Conservation (phyloP, 140 eudicot species). For the Oenanthe javanica region DNA sequence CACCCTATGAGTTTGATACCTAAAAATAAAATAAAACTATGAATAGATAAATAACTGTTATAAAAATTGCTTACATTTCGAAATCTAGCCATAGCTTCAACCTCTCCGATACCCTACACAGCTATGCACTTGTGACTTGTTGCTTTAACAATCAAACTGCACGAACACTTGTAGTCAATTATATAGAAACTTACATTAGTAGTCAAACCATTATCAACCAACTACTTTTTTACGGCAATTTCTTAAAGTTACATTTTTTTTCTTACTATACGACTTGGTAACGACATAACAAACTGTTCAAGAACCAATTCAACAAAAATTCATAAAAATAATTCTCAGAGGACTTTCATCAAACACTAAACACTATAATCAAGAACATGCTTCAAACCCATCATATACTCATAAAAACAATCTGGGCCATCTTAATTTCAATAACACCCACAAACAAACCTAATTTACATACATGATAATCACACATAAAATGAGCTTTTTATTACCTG, state of each 20-base stretch:
- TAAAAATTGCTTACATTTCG: constrained; percentile 27
- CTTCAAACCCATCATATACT: neutral
- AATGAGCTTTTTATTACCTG: neutral
- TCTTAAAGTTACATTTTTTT: too few species aligned
- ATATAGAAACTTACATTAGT: too few species aligned
- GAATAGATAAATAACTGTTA: neutral
- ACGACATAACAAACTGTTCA: neutral
- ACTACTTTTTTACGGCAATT: neutral
- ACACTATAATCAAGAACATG: neutral
- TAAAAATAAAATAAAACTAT: neutral
- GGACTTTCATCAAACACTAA: neutral
- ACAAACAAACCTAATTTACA: neutral
- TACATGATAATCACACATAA: neutral
- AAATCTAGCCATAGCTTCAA: constrained; percentile 33
- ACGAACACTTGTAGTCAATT: neutral
- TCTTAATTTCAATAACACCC: neutral
- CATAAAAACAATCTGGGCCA: neutral
- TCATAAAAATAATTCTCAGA: neutral
- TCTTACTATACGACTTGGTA: neutral
- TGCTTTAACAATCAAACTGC: constrained; percentile 8
- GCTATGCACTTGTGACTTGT: neutral
- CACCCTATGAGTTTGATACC: too few species aligned
- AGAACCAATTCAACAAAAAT: neutral
- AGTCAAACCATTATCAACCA: neutral
- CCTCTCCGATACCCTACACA: neutral